Conservation (phyloP, 768 basidiomycete species). For the Termitomyces sp. region DNA sequence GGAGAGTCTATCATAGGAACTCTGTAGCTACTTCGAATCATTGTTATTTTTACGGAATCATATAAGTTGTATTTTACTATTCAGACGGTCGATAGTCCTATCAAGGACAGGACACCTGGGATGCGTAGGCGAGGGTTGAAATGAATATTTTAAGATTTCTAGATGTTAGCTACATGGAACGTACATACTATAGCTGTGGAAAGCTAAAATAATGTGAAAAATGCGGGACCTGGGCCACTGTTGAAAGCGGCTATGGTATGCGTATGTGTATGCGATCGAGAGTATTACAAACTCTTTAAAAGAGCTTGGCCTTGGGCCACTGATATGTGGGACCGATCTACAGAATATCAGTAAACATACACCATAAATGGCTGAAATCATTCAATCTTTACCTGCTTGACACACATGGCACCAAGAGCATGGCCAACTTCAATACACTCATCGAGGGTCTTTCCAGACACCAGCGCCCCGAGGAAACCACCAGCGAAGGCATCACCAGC, state of each 20-base stretch:
- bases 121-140: neutral
- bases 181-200: constrained; percentile 17
- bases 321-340: constrained; percentile 9
- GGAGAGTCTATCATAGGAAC: constrained; percentile 2
- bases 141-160: neutral
- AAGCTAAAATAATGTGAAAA: constrained; percentile 9
- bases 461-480: constrained; percentile 85
- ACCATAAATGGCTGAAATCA: neutral
- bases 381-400: constrained; percentile 54
- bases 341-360: neutral
- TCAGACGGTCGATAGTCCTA: neutral
- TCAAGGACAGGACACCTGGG: neutral
- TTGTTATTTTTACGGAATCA: constrained; percentile 12
- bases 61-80: constrained; percentile 13
- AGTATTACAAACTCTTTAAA: neutral
- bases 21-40: neutral
- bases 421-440: constrained; percentile 84
- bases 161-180: constrained; percentile 7
- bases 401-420: constrained; percentile 79
- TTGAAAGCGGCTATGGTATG: constrained; percentile 22
- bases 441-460: constrained; percentile 71
- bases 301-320: constrained; percentile 9
- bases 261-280: constrained; percentile 5
- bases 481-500: constrained; percentile 98
- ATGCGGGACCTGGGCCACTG: constrained; percentile 13